Conservation (phyloP, 2,329 filamentous ascomycete genomes). For the Colletotrichum lupini region DNA sequence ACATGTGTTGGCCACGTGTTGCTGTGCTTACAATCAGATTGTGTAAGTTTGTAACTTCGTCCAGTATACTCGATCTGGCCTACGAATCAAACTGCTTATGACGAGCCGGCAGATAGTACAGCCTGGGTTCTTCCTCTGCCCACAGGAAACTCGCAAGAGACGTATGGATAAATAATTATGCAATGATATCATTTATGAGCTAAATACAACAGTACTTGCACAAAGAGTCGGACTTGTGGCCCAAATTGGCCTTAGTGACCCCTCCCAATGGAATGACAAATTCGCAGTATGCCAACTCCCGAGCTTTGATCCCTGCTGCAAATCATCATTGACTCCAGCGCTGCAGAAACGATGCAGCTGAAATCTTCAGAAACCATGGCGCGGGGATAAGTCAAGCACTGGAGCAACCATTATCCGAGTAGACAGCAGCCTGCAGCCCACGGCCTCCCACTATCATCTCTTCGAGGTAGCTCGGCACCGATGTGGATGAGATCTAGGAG, state of each 20-base stretch:
- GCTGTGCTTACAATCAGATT: conserved; percentile 5
- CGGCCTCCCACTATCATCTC: not conserved
- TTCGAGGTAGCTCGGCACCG: not conserved
- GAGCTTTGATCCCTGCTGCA: conserved; percentile 7
- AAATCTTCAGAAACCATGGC: not conserved
- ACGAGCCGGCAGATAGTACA: not conserved
- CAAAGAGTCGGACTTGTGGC: not conserved
- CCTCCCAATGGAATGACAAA: not conserved
- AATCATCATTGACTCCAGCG: not conserved
- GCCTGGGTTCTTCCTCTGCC: not conserved
- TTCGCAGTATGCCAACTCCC: not conserved
- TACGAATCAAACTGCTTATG: not conserved
- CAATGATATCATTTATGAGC: not conserved
- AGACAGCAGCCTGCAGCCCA: not conserved
- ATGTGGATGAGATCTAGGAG: not conserved
- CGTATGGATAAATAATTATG: not conserved
- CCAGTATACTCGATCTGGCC: not conserved
- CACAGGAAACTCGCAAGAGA: not conserved
- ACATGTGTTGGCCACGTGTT: conserved; percentile 7
- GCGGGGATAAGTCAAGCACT: not conserved
- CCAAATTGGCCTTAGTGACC: not conserved
- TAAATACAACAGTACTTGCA: not conserved
- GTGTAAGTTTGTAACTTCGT: not conserved
- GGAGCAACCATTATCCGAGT: not conserved
- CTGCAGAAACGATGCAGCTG: conserved; percentile 4